Evolutionary conservation across 306 rosid species (phyloP), one percentile per base, ranked within the genome.

Genomic region (Vigna reflexopilosa): DNA sequence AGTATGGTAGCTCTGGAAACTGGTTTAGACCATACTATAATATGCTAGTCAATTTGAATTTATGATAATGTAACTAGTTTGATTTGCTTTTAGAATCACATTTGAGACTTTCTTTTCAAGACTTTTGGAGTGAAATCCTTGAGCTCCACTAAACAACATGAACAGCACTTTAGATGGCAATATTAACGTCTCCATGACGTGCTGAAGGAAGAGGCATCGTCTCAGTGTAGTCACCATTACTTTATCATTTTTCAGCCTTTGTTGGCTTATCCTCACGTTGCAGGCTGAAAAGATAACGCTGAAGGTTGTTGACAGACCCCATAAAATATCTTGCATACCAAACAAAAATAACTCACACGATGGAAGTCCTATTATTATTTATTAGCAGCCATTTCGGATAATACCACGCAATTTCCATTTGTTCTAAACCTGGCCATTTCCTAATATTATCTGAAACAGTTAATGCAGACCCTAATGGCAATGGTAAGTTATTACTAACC

Each of bases 261-360:
- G 86, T 82, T 32, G 96, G 96, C 52, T 70, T 88, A 76, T 89
- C 93, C 77, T 91, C 96, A 2, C 88, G 92, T 80, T 91, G 97
- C 89, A 49, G 19, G 54, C 54, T 49, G 54, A 49, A 49, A 49
- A 49, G 16, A 49, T 4, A 14, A 90, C 85, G 89, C 79, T 87
- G 76, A 86, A 93, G 93, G 85, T 91, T 93, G 80, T 93, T 91
- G 77, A 93, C 96, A 73, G 90, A 0, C 54, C 54, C 54, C 2
- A 49, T 15, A 49, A 49, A 49, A 49, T 48, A 4, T 49, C n/a
- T 49, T 15, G 19, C 9, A 49, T 49, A 49, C 52, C 52, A 15
- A 49, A 17, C 5, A 15, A 15, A 13, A 49, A 15, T 4, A 1
- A 15, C 54, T 49, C 19, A 15, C 19, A 15, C 14, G 5, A 48